A percentile compares a stretch with the other conserved stretches of the same genome.
phyloP scores from a whole-genome alignment of 208 protist genomes.

The Leptomonas seymouri region DNA sequence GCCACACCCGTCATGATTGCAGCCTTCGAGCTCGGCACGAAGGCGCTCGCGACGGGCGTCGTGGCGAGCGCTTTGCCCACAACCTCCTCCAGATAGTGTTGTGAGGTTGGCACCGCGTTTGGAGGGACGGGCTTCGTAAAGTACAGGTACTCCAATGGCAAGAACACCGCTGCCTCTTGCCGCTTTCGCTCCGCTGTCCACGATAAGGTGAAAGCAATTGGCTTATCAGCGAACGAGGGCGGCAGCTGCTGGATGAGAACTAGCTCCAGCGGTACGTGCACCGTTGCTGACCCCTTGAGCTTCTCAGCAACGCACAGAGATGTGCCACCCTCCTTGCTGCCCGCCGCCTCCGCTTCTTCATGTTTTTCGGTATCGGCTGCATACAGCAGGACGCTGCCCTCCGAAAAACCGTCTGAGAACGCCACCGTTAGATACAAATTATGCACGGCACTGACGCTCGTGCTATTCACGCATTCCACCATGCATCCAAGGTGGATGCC shows the following conservation, averaged over 20 bases:
- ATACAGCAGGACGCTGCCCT: constrained; percentile 12
- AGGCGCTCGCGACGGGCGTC: constrained; percentile 46
- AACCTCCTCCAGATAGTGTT: constrained; percentile 46
- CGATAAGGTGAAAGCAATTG: constrained; percentile 34
- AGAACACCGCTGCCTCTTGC: neutral
- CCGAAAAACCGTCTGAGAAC: constrained; percentile 20
- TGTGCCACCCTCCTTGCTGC: neutral
- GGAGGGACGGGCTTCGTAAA: constrained; percentile 50
- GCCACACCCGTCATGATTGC: constrained; percentile 39
- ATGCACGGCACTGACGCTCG: constrained; percentile 30
- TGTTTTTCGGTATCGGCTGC: neutral
- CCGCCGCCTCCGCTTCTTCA: neutral
- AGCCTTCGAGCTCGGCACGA: constrained; percentile 51
- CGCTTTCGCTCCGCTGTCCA: constrained; percentile 55
- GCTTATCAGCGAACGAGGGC: constrained; percentile 31
- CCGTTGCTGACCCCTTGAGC: constrained; percentile 42
- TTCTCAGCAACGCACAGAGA: constrained; percentile 36
- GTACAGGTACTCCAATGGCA: constrained; percentile 60
- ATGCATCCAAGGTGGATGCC: constrained; percentile 40
- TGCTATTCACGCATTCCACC: constrained; percentile 50
- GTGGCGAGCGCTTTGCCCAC: constrained; percentile 32
- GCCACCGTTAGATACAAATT: constrained; percentile 21
- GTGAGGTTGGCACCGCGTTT: constrained; percentile 21
- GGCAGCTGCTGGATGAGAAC: constrained; percentile 34
- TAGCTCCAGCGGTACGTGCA: constrained; percentile 29